phyloP scores from a whole-genome alignment of 768 basidiomycete genomes.

The Hemileccinum impolitum region DNA sequence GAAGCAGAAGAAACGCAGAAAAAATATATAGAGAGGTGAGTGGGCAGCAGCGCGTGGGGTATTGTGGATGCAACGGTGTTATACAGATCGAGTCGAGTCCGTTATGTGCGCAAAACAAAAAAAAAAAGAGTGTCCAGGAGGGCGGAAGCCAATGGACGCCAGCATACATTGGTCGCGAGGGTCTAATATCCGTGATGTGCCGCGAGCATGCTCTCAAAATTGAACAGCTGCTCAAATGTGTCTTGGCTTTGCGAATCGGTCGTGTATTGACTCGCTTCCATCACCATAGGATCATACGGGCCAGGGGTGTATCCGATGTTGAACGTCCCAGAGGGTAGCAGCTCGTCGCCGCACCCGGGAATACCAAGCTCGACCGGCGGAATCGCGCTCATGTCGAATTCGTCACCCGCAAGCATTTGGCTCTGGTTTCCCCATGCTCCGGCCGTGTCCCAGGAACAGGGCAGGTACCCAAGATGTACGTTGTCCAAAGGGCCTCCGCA shows the following conservation, averaged over 20 bases:
- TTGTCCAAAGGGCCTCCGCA: conserved; percentile 23
- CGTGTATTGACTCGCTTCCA: conserved; percentile 31
- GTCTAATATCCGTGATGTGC: conserved; percentile 32
- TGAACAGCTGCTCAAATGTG: conserved; percentile 36
- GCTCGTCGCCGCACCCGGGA: conserved; percentile 41
- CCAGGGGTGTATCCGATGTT: conserved; percentile 21
- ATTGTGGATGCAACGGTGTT: conserved; percentile 28
- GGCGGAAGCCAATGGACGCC: conserved; percentile 31
- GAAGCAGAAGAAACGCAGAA: not conserved
- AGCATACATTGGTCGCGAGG: conserved; percentile 33
- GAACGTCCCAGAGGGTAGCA: conserved; percentile 13
- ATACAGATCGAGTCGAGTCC: conserved; percentile 29
- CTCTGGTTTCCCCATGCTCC: conserved; percentile 34
- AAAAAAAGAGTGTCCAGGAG: conserved; percentile 18
- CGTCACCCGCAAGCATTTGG: conserved; percentile 49
- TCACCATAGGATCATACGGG: conserved; percentile 26
- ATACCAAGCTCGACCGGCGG: conserved; percentile 61
- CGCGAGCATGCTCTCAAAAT: conserved; percentile 35
- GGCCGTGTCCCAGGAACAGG: conserved; percentile 32
- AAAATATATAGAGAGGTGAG: conserved; percentile 13
- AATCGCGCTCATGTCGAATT: conserved; percentile 65
- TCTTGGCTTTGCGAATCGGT: conserved; percentile 31
- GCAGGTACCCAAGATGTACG: conserved; percentile 27
- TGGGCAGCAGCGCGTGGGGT: conserved; percentile 30
- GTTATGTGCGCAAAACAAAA: conserved; percentile 16